Evolutionary conservation across 129 eudicot species (phyloP).

Genomic region (Scalesia atractyloides): DNA sequence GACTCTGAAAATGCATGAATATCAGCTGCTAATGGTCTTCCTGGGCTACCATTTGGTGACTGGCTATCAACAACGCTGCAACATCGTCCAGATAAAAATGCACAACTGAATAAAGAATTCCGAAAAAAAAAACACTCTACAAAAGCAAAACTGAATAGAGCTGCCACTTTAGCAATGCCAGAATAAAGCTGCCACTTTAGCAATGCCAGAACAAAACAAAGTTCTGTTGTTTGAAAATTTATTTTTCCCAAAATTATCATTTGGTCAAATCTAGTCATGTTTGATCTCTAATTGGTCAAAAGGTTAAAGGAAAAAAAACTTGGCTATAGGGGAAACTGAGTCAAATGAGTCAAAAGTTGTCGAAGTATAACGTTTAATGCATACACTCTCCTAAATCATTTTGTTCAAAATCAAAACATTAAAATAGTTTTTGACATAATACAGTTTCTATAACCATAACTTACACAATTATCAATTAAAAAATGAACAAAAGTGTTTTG

Average conservation of each 20-base stretch:
- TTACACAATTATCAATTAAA: neutral
- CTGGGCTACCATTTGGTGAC: constrained; percentile 47
- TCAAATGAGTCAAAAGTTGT: neutral
- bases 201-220: constrained; percentile 9
- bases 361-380: neutral
- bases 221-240: neutral
- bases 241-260: neutral
- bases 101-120: neutral
- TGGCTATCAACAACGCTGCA: constrained; percentile 38
- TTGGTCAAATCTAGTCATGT: neutral
- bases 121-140: neutral
- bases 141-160: neutral
- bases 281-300: neutral
- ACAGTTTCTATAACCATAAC: neutral
- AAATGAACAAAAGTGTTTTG: neutral
- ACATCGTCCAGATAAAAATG: constrained; percentile 1
- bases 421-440: neutral
- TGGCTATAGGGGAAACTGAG: neutral
- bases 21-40: constrained; percentile 49
- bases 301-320: neutral
- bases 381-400: neutral
- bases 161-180: neutral
- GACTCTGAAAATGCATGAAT: constrained; percentile 61
- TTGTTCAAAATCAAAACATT: neutral
- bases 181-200: neutral